phyloP scores from a whole-genome alignment of 306 rosid species.

The Quercus dentata region DNA sequence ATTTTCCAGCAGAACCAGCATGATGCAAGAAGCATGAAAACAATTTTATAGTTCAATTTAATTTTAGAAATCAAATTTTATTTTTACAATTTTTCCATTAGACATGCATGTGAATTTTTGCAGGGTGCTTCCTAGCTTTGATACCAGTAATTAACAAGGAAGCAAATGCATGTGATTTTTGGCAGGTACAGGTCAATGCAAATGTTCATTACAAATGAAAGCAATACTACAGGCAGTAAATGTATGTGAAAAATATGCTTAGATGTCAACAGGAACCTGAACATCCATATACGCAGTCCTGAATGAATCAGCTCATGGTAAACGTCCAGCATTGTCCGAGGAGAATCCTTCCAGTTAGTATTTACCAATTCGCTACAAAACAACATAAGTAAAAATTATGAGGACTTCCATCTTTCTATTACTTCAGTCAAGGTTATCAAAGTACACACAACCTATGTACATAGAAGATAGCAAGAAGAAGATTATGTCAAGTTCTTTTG shows the following conservation, averaged over 20 bases:
- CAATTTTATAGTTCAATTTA: no score
- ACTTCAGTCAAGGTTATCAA: neutral
- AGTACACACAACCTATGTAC: neutral
- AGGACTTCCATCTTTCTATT: neutral
- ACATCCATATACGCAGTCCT: constrained; percentile 80
- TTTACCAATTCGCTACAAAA: constrained; percentile 39
- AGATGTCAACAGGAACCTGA: constrained; percentile 54
- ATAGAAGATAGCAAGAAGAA: neutral
- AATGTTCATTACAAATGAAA: neutral
- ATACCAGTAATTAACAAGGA: neutral
- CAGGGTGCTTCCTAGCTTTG: neutral
- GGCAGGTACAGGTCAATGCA: neutral
- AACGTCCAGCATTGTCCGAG: constrained; percentile 62
- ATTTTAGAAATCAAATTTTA: no score
- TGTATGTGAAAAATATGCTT: neutral
- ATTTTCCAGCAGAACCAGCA: constrained; percentile 8
- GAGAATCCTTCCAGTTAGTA: constrained; percentile 70
- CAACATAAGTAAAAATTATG: neutral
- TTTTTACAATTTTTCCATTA: no score
- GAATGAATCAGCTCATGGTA: constrained; percentile 57
- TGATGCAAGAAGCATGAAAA: no score
- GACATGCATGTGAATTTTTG: neutral
- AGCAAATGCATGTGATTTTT: neutral
- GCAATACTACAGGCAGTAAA: neutral
- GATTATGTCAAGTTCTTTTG: neutral